Evolutionary conservation across 2,329 filamentous ascomycete genomes (phyloP).

Genomic region (Pseudogymnoascus sp.): DNA sequence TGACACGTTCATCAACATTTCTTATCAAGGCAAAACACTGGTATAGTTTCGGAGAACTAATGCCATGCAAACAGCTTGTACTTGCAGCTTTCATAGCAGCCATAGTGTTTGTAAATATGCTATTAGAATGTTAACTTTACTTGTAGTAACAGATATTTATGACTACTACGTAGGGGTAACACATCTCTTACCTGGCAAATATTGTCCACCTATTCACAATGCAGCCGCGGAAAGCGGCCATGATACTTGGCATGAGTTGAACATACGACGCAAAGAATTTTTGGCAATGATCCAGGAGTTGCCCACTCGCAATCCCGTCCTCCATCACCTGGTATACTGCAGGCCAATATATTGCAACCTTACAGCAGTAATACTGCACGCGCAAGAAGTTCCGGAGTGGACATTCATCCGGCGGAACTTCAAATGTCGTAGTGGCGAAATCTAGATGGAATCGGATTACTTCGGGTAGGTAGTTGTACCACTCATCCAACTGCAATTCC

Average conservation of each 20-base stretch:
- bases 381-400: slow-evolving; percentile 12
- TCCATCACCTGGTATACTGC: slow-evolving; percentile 19
- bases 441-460: slow-evolving; percentile 21
- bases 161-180: background rate
- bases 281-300: slow-evolving; percentile 14
- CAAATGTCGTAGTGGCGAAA: slow-evolving; percentile 9
- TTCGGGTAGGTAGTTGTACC: slow-evolving; percentile 25
- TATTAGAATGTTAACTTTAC: background rate
- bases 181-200: slow-evolving; percentile 3
- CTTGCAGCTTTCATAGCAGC: background rate
- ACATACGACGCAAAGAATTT: slow-evolving; percentile 18
- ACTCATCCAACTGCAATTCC: slow-evolving; percentile 27
- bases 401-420: background rate
- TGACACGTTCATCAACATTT: background rate
- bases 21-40: background rate
- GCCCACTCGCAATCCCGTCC: slow-evolving; percentile 7
- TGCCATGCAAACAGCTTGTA: background rate
- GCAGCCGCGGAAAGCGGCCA: slow-evolving; percentile 14
- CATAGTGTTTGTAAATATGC: slow-evolving; percentile 8
- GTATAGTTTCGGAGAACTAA: background rate
- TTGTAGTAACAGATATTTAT: background rate
- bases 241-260: slow-evolving; percentile 14
- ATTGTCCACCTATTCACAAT: slow-evolving; percentile 13
- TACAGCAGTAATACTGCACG: slow-evolving; percentile 24
- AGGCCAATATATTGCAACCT: slow-evolving; percentile 24